These are phyloP conservation scores for Monsonia emarginata DNA, from an alignment of 441 rosid species.

Conservation along the genomic window DNA sequence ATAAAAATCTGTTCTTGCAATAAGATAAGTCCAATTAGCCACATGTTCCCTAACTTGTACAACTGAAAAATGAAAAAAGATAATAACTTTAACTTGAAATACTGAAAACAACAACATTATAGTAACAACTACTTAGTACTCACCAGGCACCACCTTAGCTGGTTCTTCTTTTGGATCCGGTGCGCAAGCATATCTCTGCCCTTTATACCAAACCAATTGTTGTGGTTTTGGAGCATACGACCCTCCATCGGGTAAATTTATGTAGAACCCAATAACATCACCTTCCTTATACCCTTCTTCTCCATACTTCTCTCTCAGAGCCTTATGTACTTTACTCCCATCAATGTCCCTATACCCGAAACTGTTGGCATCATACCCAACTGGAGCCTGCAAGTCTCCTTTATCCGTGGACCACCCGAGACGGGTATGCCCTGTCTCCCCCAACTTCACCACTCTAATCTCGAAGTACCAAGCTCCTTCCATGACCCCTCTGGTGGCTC, in stretches of 20 bases:
- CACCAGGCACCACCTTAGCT: conserved; percentile 66
- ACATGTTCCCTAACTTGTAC: background rate
- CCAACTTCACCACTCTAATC: conserved; percentile 58
- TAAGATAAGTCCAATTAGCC: background rate
- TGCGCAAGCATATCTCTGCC: conserved; percentile 68
- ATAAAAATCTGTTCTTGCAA: background rate
- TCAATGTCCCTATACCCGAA: conserved; percentile 86
- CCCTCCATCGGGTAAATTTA: conserved; percentile 75
- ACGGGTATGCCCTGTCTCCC: conserved; percentile 84
- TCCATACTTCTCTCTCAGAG: conserved; percentile 74
- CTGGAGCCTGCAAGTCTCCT: conserved; percentile 93
- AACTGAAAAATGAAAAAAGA: background rate
- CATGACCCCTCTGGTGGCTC: conserved; percentile 79
- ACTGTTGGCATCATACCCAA: conserved; percentile 84
- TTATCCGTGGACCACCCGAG: conserved; percentile 91
- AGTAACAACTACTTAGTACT: conserved; percentile 24
- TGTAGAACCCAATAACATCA: conserved; percentile 82
- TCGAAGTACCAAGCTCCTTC: conserved; percentile 98
- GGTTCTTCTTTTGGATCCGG: conserved; percentile 80
- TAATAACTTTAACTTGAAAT: background rate
- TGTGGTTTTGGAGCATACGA: conserved; percentile 65
- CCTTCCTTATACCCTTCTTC: conserved; percentile 86
- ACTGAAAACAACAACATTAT: conserved; percentile 1
- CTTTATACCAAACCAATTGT: conserved; percentile 70
- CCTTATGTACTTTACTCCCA: conserved; percentile 91